Conservation (phyloP, 2,329 filamentous ascomycete genomes). For the Fusarium tupiense region DNA sequence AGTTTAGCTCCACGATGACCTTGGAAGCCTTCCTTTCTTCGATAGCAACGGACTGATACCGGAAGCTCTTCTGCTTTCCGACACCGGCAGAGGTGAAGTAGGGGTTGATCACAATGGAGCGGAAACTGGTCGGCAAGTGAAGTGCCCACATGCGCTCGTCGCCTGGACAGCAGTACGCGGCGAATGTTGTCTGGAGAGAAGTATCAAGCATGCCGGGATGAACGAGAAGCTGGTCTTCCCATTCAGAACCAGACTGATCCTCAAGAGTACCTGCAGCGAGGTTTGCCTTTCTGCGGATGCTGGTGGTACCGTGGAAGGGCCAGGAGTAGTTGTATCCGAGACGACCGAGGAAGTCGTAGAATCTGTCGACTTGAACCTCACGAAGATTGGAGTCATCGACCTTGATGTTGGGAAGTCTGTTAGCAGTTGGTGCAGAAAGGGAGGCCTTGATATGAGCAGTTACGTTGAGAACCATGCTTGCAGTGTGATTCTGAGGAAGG, state of each 20-base stretch:
- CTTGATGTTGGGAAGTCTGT: neutral
- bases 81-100: neutral
- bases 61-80: neutral
- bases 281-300: neutral
- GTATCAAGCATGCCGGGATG: slow-evolving; percentile 44
- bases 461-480: neutral
- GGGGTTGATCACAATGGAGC: neutral
- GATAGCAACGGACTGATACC: neutral
- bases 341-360: neutral
- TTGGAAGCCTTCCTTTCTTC: neutral
- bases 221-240: neutral
- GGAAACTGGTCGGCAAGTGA: slow-evolving; percentile 27
- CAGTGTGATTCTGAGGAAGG: neutral
- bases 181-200: slow-evolving; percentile 47
- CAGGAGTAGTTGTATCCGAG: neutral
- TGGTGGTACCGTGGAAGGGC: neutral
- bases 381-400: fast-evolving
- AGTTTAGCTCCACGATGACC: neutral
- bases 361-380: neutral
- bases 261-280: neutral
- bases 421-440: neutral
- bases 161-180: slow-evolving; percentile 46
- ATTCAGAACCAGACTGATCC: neutral
- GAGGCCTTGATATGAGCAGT: neutral
- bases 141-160: slow-evolving; percentile 46